Percentiles rank a stretch among this genome's conserved stretches.
Evolutionary conservation across 1,139 yeast genomes (phyloP).

Genomic region (Kodamaea suecica): DNA sequence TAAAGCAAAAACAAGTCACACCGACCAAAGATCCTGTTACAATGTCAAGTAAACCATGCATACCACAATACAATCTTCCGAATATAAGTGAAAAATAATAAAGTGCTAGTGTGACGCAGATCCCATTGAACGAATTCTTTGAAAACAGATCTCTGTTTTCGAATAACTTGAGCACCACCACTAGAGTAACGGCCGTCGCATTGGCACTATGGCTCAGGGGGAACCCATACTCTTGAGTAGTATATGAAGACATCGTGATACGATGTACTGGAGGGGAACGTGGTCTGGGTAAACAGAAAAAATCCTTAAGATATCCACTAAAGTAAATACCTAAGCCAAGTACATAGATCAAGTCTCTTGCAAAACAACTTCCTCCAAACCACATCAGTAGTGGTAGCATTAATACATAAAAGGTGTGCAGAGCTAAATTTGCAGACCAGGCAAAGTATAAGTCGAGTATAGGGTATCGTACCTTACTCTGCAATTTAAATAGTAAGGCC

Average conservation of each 20-base stretch:
- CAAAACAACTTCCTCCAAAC: slow-evolving; percentile 64
- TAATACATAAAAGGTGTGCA: slow-evolving; percentile 89
- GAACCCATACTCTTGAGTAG: slow-evolving; percentile 91
- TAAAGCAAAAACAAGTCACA: slow-evolving; percentile 36
- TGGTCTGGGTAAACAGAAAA: slow-evolving; percentile 88
- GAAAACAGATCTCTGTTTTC: slow-evolving; percentile 12
- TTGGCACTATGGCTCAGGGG: slow-evolving; percentile 94
- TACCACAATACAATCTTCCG: slow-evolving; percentile 92
- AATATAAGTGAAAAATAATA: slow-evolving; percentile 67
- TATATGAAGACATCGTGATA: slow-evolving; percentile 83
- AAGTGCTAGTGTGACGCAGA: slow-evolving; percentile 21
- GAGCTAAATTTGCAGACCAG: slow-evolving; percentile 84
- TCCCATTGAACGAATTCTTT: slow-evolving; percentile 1
- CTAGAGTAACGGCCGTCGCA: slow-evolving; percentile 73
- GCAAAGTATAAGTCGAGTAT: slow-evolving; percentile 75
- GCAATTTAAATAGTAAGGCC: slow-evolving; percentile 55
- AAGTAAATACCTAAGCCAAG: slow-evolving; percentile 83
- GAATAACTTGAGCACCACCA: slow-evolving; percentile 33
- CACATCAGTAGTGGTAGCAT: slow-evolving; percentile 84
- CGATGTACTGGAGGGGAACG: slow-evolving; percentile 88
- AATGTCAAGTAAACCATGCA: slow-evolving; percentile 92
- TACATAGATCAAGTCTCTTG: slow-evolving; percentile 70
- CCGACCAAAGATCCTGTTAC: slow-evolving; percentile 68
- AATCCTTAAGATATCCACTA: slow-evolving; percentile 78
- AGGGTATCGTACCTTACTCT: slow-evolving; percentile 48